Evolutionary conservation across 306 rosid species (phyloP), one percentile per base, ranked within the genome.

Genomic region (Rosa persica): DNA sequence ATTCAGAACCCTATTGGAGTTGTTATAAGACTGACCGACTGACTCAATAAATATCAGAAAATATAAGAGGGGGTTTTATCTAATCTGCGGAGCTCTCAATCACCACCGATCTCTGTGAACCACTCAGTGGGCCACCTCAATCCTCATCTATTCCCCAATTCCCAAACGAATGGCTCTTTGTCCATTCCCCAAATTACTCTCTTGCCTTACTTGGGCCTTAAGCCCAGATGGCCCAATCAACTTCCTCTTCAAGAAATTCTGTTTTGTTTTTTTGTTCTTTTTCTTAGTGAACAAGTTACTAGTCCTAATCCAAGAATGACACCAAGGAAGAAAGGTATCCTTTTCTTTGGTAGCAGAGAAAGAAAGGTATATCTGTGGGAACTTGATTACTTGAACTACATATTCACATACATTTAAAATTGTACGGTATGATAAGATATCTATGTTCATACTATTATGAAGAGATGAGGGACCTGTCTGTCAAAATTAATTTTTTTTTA

Each of bases 101-200:
- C 47, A 44, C 58, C 79, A 61, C 79, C 34, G 78, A 74, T 58
- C 15, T 73, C 66, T 55, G 15, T 39, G 61, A 60, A 77, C 65
- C 25, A 23, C 54, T 36, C 67, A 17, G 88, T 85, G 88, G 88
- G 84, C 85, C 88, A 83, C 23, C 77, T 65, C 72, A 80, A 83
- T 82, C 90, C 88, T 85, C 85, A 84, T 71, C 89, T 67, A 66
- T 39, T 62, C 71, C 48, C 73, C 65, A 61, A 23, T 22, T 19
- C 42, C 58, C 46, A 12, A 64, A 48, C 1, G 72, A 49, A 34
- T 49, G 80, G 51, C 66, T 76, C 64, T 48, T 36, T 76, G 15
- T 39, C 25, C 10, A 5, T 40, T 44, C 3, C 22, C 79, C 46
- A 48, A 1, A 5, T 62, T 30, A 30, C 79, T 47, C n/a, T 30